A percentile compares a stretch with the other conserved stretches of the same genome.
phyloP scores from a whole-genome alignment of 257 asterid genomes.

The Nicotiana sylvestris region DNA sequence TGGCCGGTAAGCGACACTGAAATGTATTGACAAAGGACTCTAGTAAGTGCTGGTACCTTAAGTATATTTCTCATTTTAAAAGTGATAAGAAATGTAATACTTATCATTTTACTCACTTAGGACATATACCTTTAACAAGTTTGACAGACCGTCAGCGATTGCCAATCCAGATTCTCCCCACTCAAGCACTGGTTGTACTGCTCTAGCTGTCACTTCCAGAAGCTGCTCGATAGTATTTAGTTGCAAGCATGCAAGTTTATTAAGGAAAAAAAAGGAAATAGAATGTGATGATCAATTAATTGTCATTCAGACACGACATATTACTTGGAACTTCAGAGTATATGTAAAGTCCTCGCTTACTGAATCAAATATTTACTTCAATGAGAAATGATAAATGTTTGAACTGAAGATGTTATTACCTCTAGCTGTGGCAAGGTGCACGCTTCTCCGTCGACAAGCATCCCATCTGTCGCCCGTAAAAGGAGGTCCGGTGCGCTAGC shows the following conservation, averaged over 20 bases:
- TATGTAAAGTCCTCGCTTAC: background rate
- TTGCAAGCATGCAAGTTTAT: slow-evolving; percentile 16
- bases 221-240: slow-evolving; percentile 44
- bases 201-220: slow-evolving; percentile 93
- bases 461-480: slow-evolving; percentile 95
- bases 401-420: slow-evolving; percentile 37
- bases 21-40: slow-evolving; percentile 8
- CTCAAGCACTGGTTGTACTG: slow-evolving; percentile 80
- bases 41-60: slow-evolving; percentile 2
- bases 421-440: slow-evolving; percentile 98
- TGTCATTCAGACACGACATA: background rate
- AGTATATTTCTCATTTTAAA: background rate
- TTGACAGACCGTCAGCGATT: slow-evolving; percentile 88
- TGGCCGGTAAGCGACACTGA: slow-evolving; percentile 95
- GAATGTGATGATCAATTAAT: background rate
- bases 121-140: slow-evolving; percentile 68
- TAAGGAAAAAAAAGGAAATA: background rate
- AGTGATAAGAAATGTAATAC: background rate
- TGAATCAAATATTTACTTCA: background rate
- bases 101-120: background rate
- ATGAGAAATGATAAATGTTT: background rate
- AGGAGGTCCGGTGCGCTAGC: slow-evolving; percentile 93
- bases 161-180: slow-evolving; percentile 94
- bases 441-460: slow-evolving; percentile 99
- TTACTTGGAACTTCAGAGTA: background rate